Evolutionary conservation across 2,329 filamentous ascomycete species (phyloP), one percentile per base, ranked within the genome.

Genomic region (Ophiostoma himal-ulmi): DNA sequence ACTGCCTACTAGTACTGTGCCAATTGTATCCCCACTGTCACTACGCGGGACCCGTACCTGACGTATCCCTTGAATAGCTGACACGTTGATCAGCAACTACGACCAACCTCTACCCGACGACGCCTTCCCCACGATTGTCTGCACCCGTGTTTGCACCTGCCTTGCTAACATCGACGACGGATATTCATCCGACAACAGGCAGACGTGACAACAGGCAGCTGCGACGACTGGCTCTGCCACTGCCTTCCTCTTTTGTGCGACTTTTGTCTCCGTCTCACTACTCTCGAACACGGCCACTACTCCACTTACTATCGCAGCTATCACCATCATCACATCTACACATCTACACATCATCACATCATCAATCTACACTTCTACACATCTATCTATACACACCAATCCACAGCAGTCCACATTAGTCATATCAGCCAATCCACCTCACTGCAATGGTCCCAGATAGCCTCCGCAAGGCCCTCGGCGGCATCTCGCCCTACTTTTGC

Each of bases 401-500:
- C 4, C 30, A 30, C 30, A 30, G 4, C 3, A 30, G 30, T 3
- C 30, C 30, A 30, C 4, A 30, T 30, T 30, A 30, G 30, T 30
- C 30, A 30, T 30, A 30, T 30, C 30, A 30, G 26, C 26, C 0
- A 30, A 3, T 3, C 30, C 30, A 30, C 30, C 30, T 3, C 30
- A 30, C 30, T 39, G 22, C 52, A 1, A 74, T 71, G 74, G 69
- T 64, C 74, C 72, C 74, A 60, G 75, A 68, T 87, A 87, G 44
- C 76, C 69, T 73, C 13, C 70, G 71, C 54, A 69, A 78, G 70
- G 78, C 77, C 70, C 73, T 82, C 69, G 78, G 78, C 73, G 80
- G 83, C 75, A 82, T 93, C 70, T 95, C 92, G 48, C 83, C 87
- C 5, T 96, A 93, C 80, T 87, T 98, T 75, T 78, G 95, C 76